Percentiles rank a stretch among this genome's conserved stretches.
phyloP scores from a whole-genome alignment of 257 asterid genomes.

The Coffea eugenioides region DNA sequence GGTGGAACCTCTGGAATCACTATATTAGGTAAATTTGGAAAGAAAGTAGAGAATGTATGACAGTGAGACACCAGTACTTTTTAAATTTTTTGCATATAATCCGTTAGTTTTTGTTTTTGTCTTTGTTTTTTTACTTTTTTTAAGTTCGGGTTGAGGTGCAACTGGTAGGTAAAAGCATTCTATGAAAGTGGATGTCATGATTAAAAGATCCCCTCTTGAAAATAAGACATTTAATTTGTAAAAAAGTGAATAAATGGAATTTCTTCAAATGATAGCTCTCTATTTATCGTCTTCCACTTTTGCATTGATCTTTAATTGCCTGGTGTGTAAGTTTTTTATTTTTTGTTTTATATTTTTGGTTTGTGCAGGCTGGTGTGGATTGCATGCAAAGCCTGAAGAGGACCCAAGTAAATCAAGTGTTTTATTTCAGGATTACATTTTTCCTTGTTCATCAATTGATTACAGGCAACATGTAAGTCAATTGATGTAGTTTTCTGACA shows the following conservation, averaged over 20 bases:
- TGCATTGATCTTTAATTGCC: not conserved
- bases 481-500: not conserved
- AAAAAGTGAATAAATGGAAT: not conserved
- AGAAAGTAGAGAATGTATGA: not conserved
- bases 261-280: not conserved
- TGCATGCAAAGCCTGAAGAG: slow-evolving; percentile 21
- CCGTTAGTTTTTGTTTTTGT: not conserved
- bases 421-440: slow-evolving; percentile 23
- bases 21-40: not conserved
- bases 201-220: not conserved
- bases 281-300: not conserved
- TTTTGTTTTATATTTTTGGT: slow-evolving; percentile 6
- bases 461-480: slow-evolving; percentile 22
- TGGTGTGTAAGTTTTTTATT: not conserved
- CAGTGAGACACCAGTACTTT: not conserved
- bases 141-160: too few species aligned
- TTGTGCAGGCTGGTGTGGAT: slow-evolving; percentile 15
- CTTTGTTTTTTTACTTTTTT: too few species aligned
- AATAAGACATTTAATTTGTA: not conserved
- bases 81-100: not conserved
- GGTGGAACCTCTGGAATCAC: not conserved
- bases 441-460: slow-evolving; percentile 12
- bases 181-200: not conserved
- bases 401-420: slow-evolving; percentile 24
- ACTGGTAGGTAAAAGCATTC: too few species aligned